A percentile compares a stretch with the other conserved stretches of the same genome.
These are phyloP conservation scores for Trichophyton schoenleinii DNA, from an alignment of 2,329 filamentous ascomycete genomes.

Conservation along the genomic window DNA sequence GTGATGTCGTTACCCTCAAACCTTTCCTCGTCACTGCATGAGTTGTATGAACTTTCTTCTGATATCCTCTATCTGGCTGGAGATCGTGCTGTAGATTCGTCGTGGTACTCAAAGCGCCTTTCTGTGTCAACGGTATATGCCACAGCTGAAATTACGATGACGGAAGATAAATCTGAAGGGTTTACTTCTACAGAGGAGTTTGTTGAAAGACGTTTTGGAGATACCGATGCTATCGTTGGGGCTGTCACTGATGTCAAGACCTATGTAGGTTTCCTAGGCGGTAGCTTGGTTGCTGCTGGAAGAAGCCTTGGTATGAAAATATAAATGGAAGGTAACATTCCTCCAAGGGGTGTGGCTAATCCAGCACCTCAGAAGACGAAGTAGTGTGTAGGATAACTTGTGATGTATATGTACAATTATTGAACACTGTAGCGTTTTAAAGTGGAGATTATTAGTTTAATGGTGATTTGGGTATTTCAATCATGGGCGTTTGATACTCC, in stretches of 20 bases:
- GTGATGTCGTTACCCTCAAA: slow-evolving; percentile 78
- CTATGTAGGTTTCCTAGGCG: slow-evolving; percentile 72
- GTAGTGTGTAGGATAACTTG: no score
- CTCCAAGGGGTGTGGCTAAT: not conserved
- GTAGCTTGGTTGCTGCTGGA: slow-evolving; percentile 65
- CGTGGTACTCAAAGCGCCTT: slow-evolving; percentile 71
- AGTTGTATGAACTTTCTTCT: slow-evolving; percentile 72
- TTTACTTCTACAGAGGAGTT: slow-evolving; percentile 70
- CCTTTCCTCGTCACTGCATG: slow-evolving; percentile 60
- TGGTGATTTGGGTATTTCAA: not conserved
- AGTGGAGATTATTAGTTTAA: not conserved
- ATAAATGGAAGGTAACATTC: not conserved
- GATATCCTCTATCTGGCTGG: slow-evolving; percentile 85
- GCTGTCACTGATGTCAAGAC: slow-evolving; percentile 53
- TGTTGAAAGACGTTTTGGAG: slow-evolving; percentile 60
- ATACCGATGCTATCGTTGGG: slow-evolving; percentile 51
- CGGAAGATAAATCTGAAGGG: slow-evolving; percentile 62
- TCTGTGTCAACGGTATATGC: slow-evolving; percentile 57
- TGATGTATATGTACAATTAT: not conserved
- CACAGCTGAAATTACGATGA: slow-evolving; percentile 83
- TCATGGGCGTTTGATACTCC: not conserved
- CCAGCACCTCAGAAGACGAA: not conserved
- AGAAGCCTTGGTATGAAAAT: slow-evolving; percentile 79
- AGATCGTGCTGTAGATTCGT: slow-evolving; percentile 66
- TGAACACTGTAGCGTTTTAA: not conserved